Conservation (phyloP, 805 yeast genomes). For the Grigorovia transvaalensis region DNA sequence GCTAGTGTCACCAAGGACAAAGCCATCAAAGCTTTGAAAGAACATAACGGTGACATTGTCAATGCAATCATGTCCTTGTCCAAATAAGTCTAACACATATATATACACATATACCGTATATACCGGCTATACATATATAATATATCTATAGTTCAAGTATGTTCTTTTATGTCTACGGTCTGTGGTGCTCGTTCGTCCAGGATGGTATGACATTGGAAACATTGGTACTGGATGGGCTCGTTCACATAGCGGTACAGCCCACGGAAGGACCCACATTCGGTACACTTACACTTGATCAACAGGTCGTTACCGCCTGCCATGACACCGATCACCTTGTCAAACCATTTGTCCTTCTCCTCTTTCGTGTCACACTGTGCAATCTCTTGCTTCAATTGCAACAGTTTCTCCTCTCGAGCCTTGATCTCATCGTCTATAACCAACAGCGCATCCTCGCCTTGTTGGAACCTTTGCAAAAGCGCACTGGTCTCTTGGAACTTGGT, state of each 20-base stretch:
- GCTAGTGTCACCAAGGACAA: slow-evolving; percentile 79
- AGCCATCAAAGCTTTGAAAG: slow-evolving; percentile 85
- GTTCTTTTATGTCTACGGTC: too few relatives aligned
- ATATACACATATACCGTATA: too few relatives aligned
- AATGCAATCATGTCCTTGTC: slow-evolving; percentile 85
- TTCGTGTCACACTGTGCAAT: slow-evolving; percentile 13
- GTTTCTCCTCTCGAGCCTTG: slow-evolving; percentile 29
- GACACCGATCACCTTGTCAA: slow-evolving; percentile 24
- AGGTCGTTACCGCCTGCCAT: slow-evolving; percentile 24
- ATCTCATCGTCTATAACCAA: slow-evolving; percentile 36
- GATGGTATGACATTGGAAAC: slow-evolving; percentile 20
- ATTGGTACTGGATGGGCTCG: slow-evolving; percentile 16
- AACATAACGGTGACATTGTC: slow-evolving; percentile 87
- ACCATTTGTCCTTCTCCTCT: slow-evolving; percentile 26
- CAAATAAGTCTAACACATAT: slow-evolving; percentile 8
- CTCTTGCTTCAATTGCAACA: slow-evolving; percentile 30
- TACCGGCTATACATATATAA: too few relatives aligned
- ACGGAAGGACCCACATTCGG: slow-evolving; percentile 15
- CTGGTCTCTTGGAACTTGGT: slow-evolving; percentile 71
- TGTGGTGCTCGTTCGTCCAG: slow-evolving; percentile 5
- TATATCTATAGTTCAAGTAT: too few relatives aligned
- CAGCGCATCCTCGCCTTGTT: slow-evolving; percentile 39
- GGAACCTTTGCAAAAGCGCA: slow-evolving; percentile 57
- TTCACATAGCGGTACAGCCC: slow-evolving; percentile 19
- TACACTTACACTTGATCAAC: slow-evolving; percentile 12